phyloP scores from a whole-genome alignment of 2,329 filamentous ascomycete species.

The Cladosporium sp. region DNA sequence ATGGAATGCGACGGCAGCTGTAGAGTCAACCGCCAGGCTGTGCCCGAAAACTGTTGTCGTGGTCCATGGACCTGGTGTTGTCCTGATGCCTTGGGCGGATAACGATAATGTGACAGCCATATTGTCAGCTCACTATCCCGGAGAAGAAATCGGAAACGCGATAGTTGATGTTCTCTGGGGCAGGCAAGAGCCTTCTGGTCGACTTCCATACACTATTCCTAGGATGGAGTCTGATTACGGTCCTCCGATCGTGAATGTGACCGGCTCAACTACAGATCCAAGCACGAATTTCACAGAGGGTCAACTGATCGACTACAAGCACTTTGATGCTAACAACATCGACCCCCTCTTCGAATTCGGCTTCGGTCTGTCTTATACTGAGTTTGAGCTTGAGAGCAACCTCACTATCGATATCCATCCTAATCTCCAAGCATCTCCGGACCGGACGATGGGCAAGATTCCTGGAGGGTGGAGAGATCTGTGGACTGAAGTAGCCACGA shows the following conservation, averaged over 20 bases:
- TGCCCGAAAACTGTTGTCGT: slow-evolving; percentile 57
- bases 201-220: slow-evolving; percentile 33
- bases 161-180: slow-evolving; percentile 33
- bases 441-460: slow-evolving; percentile 18
- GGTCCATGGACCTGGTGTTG: slow-evolving; percentile 45
- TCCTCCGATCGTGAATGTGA: slow-evolving; percentile 37
- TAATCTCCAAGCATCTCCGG: slow-evolving; percentile 72
- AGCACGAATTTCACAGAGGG: slow-evolving; percentile 51
- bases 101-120: slow-evolving; percentile 81
- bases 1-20: slow-evolving; percentile 40
- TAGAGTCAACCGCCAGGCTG: slow-evolving; percentile 44
- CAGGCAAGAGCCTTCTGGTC: slow-evolving; percentile 29
- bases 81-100: slow-evolving; percentile 66
- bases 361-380: slow-evolving; percentile 1
- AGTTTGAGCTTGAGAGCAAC: slow-evolving; percentile 9
- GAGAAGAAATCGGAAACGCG: slow-evolving; percentile 31
- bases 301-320: slow-evolving; percentile 52
- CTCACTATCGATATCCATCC: slow-evolving; percentile 81
- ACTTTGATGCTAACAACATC: slow-evolving; percentile 42
- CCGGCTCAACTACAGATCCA: slow-evolving; percentile 35
- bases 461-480: slow-evolving; percentile 57
- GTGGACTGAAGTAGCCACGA: slow-evolving; percentile 52
- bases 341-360: slow-evolving; percentile 3
- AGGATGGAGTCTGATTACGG: slow-evolving; percentile 33
- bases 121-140: slow-evolving; percentile 68